Evolutionary conservation across 495 filamentous ascomycete species (phyloP).

Genomic region (Tetracladium setigerum): DNA sequence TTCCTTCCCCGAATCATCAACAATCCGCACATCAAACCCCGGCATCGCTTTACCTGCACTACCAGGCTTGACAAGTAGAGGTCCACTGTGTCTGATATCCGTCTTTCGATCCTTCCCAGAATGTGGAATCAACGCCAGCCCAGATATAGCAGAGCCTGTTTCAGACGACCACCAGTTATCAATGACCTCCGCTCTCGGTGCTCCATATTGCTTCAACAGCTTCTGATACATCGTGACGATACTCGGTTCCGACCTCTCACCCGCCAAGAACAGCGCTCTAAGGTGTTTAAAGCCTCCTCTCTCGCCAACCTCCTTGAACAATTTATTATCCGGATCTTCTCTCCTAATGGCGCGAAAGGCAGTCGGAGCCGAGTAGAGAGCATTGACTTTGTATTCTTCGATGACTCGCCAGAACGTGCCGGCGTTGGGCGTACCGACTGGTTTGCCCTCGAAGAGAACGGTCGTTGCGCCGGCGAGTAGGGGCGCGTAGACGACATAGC

Average conservation of each 20-base stretch:
- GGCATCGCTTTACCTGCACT: slow-evolving; percentile 86
- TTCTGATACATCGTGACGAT: slow-evolving; percentile 75
- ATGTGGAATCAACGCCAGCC: slow-evolving; percentile 57
- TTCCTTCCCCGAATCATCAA: slow-evolving; percentile 70
- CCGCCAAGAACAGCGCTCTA: slow-evolving; percentile 74
- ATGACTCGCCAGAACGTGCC: slow-evolving; percentile 83
- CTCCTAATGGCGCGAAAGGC: slow-evolving; percentile 81
- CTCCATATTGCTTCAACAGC: slow-evolving; percentile 56
- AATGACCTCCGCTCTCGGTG: slow-evolving; percentile 58
- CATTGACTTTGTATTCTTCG: slow-evolving; percentile 76
- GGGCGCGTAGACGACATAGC: slow-evolving; percentile 79
- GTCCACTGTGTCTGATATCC: slow-evolving; percentile 24
- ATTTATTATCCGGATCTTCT: slow-evolving; percentile 68
- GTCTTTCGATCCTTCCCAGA: slow-evolving; percentile 35
- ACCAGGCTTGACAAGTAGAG: slow-evolving; percentile 58
- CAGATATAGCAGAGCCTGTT: slow-evolving; percentile 83
- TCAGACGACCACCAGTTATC: slow-evolving; percentile 98
- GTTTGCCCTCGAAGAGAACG: slow-evolving; percentile 87
- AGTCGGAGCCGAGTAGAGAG: slow-evolving; percentile 79
- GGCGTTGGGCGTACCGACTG: slow-evolving; percentile 81
- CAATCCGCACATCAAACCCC: slow-evolving; percentile 77
- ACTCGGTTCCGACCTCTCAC: slow-evolving; percentile 81
- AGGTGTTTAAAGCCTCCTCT: slow-evolving; percentile 61
- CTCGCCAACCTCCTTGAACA: slow-evolving; percentile 52
- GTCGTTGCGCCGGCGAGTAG: slow-evolving; percentile 80